Base-by-base conservation (phyloP, 176 grass and related monocot genomes). In the Raddia distichophylla region DNA sequence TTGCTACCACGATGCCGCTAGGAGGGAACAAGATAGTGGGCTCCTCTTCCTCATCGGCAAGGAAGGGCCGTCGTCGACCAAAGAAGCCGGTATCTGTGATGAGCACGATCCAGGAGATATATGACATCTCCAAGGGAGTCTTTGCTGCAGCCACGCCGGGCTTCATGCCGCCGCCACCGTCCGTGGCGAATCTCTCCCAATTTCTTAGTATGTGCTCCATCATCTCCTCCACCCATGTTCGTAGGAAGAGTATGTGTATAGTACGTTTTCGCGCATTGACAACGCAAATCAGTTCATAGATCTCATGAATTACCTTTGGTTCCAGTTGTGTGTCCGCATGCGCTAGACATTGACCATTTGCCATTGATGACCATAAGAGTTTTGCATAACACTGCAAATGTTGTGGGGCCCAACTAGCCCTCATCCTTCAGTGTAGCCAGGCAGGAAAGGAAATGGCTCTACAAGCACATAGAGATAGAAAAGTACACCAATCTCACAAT, bases 41-140 rank as follows among this genome's bases (percentile, higher is more conserved):
- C 54, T 14, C 12, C 4, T 37, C 76, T 16, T 16, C 72, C 3
- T 68, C 64, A 7, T 9, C 51, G 0, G 66, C 61, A 8, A 68
- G 49, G 17, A 77, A 65, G 77, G 78, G 13, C 58, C 52, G 16
- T 13, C 19, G 71, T 6, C 82, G 73, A 53, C 86, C 58, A 69
- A 82, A 45, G 44, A 90, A 81, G 64, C 22, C n/a, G 6, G 3
- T 6, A 17, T 18, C 33, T 3, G 15, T 17, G 14, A 65, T 34
- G 33, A 19, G 34, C 50, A 47, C 52, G 18, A 76, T 95, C 50
- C 93, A 90, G 76, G 71, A 44, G 17, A 66, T 92, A 14, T 84
- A 84, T 51, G 82, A 86, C 44, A 61, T 83, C 10, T 90, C 85
- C 70, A 92, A 59, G 79, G 80, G 72, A 3, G 80, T 88, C 27